Evolutionary conservation across 2,329 filamentous ascomycete species (phyloP).

Genomic region (Coniochaeta sp.): DNA sequence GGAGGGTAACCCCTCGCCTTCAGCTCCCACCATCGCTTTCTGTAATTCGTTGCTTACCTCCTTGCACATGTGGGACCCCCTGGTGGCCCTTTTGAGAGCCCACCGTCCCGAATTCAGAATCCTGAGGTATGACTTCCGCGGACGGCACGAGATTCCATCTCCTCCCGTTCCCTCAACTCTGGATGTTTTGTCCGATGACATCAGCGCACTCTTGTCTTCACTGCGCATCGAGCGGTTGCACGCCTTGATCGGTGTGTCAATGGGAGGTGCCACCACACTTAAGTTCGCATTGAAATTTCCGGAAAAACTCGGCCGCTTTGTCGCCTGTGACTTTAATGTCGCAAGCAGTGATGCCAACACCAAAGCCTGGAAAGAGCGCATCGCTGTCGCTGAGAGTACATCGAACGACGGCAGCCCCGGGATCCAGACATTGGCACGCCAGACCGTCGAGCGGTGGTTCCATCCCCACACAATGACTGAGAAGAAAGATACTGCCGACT

Average conservation of each 20-base stretch:
- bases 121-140: conserved; percentile 71
- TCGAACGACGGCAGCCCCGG: conserved; percentile 43
- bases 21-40: conserved; percentile 67
- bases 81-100: conserved; percentile 55
- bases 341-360: conserved; percentile 67
- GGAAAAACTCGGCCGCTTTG: conserved; percentile 48
- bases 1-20: conserved; percentile 60
- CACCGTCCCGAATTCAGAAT: conserved; percentile 61
- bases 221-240: conserved; percentile 62
- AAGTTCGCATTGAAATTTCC: conserved; percentile 65
- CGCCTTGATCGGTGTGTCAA: conserved; percentile 66
- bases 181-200: conserved; percentile 60
- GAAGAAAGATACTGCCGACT: conserved; percentile 39
- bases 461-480: conserved; percentile 43
- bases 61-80: conserved; percentile 72
- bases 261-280: conserved; percentile 73
- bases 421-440: conserved; percentile 57
- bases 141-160: conserved; percentile 46
- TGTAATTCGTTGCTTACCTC: conserved; percentile 76
- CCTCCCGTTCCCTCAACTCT: conserved; percentile 48
- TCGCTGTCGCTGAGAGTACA: conserved; percentile 54
- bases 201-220: conserved; percentile 57
- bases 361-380: conserved; percentile 71
- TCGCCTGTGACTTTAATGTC: conserved; percentile 74
- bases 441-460: conserved; percentile 75